Base-by-base conservation (phyloP, 2,329 filamentous ascomycete genomes). In the Colletotrichum agaves region DNA sequence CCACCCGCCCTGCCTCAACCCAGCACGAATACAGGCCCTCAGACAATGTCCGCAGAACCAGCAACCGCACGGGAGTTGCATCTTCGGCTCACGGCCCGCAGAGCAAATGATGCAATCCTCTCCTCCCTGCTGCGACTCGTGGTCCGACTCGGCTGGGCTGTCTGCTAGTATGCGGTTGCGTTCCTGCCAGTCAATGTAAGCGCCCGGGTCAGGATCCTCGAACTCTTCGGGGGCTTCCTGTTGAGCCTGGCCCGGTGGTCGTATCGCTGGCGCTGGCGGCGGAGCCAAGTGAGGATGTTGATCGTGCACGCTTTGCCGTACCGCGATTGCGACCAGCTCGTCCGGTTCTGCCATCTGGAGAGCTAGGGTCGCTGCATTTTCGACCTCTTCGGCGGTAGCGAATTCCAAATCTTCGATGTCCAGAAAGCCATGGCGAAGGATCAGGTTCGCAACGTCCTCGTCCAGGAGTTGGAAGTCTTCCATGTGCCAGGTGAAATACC, bases 31-130 rank as follows among this genome's bases (percentile, higher is more conserved):
- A 37, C 68, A 70, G 2, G 41, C 21, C 35, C 71, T 58, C 21
- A 72, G 60, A 21, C 71, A 72, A 4, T 11, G 44, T 19, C 53
- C 31, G 53, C 70, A 72, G 41, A 62, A 71, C 17, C 39, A 47
- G 60, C 70, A 71, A 10, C 62, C 68, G 57, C 71, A 72, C 2
- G 47, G 52, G 2, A 72, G 64, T 10, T 50, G 31, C 19, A 17
- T 19, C 33, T 60, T 47, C 12, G 67, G 62, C 19, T 61, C 44
- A 35, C 21, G 33, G 5, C 31, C 27, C 11, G 19, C 27, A 8
- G 43, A 31, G 35, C 69, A 70, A 41, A 70, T 37, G 43, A 67
- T 41, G 23, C 70, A 65, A 7, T 46, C 56, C 12, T 12, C 33
- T 2, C 55, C 60, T 7, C n/a, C 21, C 33, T 37, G 8, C 3